These are phyloP conservation scores for Somion occarium DNA, from an alignment of 1,284 basidiomycete genomes.

Conservation along the genomic window DNA sequence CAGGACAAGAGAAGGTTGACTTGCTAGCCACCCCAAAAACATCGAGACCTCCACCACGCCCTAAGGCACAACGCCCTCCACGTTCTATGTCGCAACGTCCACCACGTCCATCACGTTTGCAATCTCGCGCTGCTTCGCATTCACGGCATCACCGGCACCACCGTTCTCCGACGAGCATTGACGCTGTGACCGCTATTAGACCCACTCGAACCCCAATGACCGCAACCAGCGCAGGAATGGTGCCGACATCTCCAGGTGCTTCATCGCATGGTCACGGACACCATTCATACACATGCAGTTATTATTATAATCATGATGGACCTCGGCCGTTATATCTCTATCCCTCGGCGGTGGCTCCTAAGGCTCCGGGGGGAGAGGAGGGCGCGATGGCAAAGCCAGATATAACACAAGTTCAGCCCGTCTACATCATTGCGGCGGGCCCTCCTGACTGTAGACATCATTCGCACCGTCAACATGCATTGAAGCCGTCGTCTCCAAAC, in stretches of 20 bases:
- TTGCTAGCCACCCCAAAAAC: slow-evolving; percentile 20
- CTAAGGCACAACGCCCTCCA: slow-evolving; percentile 4
- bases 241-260: slow-evolving; percentile 18
- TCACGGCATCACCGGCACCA: slow-evolving; percentile 7
- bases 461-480: neutral
- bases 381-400: neutral
- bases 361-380: neutral
- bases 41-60: slow-evolving; percentile 3
- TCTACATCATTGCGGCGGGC: neutral
- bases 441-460: neutral
- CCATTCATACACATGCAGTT: slow-evolving; percentile 1
- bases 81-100: slow-evolving; percentile 7
- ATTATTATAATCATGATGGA: slow-evolving; percentile 7
- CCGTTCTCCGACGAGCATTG: slow-evolving; percentile 10
- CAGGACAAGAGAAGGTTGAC: slow-evolving; percentile 25
- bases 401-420: neutral
- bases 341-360: neutral
- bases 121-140: slow-evolving; percentile 11
- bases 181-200: slow-evolving; percentile 10
- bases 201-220: slow-evolving; percentile 15
- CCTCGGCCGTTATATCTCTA: neutral
- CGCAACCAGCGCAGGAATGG: slow-evolving; percentile 15
- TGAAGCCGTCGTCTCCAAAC: too few relatives aligned
- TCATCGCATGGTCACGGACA: slow-evolving; percentile 14
- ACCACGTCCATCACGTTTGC: slow-evolving; percentile 7